Base-by-base conservation (phyloP, 2,329 filamentous ascomycete species). In the Fusarium compactum region DNA sequence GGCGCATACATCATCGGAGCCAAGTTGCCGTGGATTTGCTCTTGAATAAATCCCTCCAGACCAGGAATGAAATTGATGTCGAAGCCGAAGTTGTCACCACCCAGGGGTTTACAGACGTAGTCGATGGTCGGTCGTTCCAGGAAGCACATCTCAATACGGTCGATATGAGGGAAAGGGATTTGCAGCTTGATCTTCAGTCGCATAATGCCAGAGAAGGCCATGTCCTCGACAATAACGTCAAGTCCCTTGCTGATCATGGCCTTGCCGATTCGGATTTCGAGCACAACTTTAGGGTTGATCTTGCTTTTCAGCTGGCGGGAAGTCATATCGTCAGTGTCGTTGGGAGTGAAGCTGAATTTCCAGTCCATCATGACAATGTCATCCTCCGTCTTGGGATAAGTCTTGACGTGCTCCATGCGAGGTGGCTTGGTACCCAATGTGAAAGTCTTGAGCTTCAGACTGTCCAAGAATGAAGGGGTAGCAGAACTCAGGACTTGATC, bases 31-130 rank as follows among this genome's bases (percentile, higher is more conserved):
- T 99, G 97, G 56, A 99, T 97, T 82, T 97, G 94, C 75, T 99
- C 96, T 78, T 93, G 90, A 75, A 99, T 99, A 81, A 99, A 99
- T 60, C 81, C 88, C 80, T 98, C 95, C 25, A 99, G 87, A 73
- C 95, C 95, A 20, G 96, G 96, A 73, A 99, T 97, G 81, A 99
- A 98, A 83, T 98, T 98, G 86, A 99, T 98, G 77, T 99, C 96
- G 78, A 99, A 98, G 41, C 96, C 96, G 70, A 99, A 93, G 5
- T 88, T 95, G 66, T 99, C 96, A 65, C 97, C 97, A 74, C 96
- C 96, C 16, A 99, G 88, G 5, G 96, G 96, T 81, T 99, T 99
- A 86, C 96, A 98, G 62, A 97, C 95, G 78, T 98, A 99, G 82
- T 99, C 96, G 71, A 99, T 95, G 2, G 88, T 90, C 4, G 96